Percentiles rank a stretch among this genome's conserved stretches.
phyloP scores from a whole-genome alignment of 179 eudicot species.

The Nepenthes alata region DNA sequence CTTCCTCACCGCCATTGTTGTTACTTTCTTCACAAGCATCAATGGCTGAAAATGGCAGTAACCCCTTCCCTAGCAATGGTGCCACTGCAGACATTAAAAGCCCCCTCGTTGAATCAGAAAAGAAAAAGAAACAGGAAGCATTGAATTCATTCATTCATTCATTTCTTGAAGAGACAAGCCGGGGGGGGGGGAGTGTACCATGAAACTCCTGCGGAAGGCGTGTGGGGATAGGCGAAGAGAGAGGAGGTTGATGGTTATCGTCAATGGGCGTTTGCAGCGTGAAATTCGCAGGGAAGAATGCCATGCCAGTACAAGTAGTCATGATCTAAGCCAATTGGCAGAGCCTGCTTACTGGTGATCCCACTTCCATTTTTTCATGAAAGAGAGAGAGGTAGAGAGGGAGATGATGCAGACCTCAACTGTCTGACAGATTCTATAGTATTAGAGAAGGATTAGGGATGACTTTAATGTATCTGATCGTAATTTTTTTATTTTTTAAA shows the following conservation, averaged over 20 bases:
- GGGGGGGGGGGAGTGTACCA: slow-evolving; percentile 24
- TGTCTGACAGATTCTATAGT: slow-evolving; percentile 1
- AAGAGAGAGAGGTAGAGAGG: neutral
- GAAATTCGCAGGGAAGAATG: slow-evolving; percentile 76
- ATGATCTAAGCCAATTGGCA: neutral
- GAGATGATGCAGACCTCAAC: slow-evolving; percentile 4
- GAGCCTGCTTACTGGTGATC: neutral
- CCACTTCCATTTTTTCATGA: slow-evolving; percentile 1
- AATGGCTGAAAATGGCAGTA: slow-evolving; percentile 53
- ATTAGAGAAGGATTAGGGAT: slow-evolving; percentile 5
- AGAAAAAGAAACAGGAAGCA: neutral
- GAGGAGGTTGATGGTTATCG: slow-evolving; percentile 28
- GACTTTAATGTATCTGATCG: neutral
- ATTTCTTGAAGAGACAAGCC: neutral
- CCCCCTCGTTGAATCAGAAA: slow-evolving; percentile 5
- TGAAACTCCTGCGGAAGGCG: slow-evolving; percentile 66
- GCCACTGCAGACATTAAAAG: slow-evolving; percentile 8
- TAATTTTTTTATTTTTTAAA: too few relatives aligned
- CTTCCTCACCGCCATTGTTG: slow-evolving; percentile 40
- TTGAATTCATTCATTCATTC: neutral
- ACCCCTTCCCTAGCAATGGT: slow-evolving; percentile 60
- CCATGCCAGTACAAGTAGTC: slow-evolving; percentile 34
- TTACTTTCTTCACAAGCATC: slow-evolving; percentile 9
- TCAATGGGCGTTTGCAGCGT: slow-evolving; percentile 63
- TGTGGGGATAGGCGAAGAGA: slow-evolving; percentile 42